phyloP scores from a whole-genome alignment of 305 asterid genomes.

The Caryopteris hybrid region DNA sequence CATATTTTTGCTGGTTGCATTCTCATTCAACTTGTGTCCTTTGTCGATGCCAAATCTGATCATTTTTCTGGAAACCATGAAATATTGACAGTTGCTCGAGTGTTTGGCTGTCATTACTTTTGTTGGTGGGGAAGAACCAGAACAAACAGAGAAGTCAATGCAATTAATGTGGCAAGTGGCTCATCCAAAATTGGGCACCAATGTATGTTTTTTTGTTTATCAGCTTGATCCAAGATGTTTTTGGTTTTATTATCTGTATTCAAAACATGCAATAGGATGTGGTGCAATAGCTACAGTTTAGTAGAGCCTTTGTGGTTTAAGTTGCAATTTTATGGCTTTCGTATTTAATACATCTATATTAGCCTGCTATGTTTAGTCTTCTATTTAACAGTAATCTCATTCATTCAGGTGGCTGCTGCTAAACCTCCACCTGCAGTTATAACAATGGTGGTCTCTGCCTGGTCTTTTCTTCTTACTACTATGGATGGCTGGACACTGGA shows the following conservation, averaged over 20 bases:
- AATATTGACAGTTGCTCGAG: constrained; percentile 58
- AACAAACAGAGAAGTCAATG: constrained; percentile 78
- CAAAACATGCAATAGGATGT: background rate
- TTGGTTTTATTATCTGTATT: background rate
- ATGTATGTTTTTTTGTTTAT: constrained; percentile 51
- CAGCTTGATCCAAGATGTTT: background rate
- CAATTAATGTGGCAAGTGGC: constrained; percentile 91
- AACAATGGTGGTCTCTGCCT: constrained; percentile 69
- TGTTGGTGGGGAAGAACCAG: constrained; percentile 86
- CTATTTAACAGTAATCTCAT: constrained; percentile 6
- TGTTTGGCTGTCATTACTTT: constrained; percentile 85
- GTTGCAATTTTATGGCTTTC: background rate
- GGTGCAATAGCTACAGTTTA: background rate
- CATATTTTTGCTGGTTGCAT: background rate
- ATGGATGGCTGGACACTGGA: constrained; percentile 54
- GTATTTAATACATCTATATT: background rate
- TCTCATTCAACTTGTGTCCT: background rate
- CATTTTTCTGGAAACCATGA: constrained; percentile 8
- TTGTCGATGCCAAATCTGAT: background rate
- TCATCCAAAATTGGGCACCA: constrained; percentile 86
- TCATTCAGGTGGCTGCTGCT: constrained; percentile 62
- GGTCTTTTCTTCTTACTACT: constrained; percentile 88
- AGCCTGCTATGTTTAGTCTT: background rate
- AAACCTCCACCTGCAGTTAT: constrained; percentile 61
- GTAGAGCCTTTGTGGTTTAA: background rate